Conservation (phyloP, 208 protist species). For the Porcisia hertigi region DNA sequence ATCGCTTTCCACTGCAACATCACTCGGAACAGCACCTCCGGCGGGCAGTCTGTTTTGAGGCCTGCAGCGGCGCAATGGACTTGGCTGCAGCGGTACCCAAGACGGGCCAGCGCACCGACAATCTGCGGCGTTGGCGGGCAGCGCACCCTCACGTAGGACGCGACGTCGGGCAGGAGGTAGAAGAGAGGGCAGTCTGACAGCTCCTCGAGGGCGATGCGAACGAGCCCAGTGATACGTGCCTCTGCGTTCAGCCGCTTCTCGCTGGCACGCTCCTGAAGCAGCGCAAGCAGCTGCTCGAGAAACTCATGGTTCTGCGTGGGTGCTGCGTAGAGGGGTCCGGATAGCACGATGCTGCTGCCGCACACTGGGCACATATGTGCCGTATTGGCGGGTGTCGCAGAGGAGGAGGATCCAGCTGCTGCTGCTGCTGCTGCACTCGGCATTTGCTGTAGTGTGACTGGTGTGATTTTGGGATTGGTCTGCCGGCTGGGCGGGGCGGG, state of each 20-base stretch:
- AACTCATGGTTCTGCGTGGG: slow-evolving; percentile 90
- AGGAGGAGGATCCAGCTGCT: neutral
- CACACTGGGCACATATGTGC: slow-evolving; percentile 73
- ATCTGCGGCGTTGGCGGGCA: slow-evolving; percentile 77
- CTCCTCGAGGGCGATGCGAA: slow-evolving; percentile 84
- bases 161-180: slow-evolving; percentile 71
- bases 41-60: slow-evolving; percentile 94
- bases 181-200: slow-evolving; percentile 90
- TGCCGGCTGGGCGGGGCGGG: slow-evolving; percentile 44
- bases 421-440: neutral
- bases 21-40: slow-evolving; percentile 79
- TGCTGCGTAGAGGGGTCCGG: slow-evolving; percentile 93
- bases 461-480: slow-evolving; percentile 48
- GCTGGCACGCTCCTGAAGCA: slow-evolving; percentile 70
- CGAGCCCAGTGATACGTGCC: slow-evolving; percentile 83
- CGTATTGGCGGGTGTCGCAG: neutral
- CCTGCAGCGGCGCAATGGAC: slow-evolving; percentile 89
- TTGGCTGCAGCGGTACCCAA: slow-evolving; percentile 90
- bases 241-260: slow-evolving; percentile 51
- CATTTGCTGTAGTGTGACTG: slow-evolving; percentile 36
- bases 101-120: slow-evolving; percentile 70
- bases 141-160: slow-evolving; percentile 73
- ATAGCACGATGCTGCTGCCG: slow-evolving; percentile 71
- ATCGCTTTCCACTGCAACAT: slow-evolving; percentile 80
- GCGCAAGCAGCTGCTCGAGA: slow-evolving; percentile 61